phyloP scores from a whole-genome alignment of 169 alveolate species.

The Plasmodium sp. region DNA sequence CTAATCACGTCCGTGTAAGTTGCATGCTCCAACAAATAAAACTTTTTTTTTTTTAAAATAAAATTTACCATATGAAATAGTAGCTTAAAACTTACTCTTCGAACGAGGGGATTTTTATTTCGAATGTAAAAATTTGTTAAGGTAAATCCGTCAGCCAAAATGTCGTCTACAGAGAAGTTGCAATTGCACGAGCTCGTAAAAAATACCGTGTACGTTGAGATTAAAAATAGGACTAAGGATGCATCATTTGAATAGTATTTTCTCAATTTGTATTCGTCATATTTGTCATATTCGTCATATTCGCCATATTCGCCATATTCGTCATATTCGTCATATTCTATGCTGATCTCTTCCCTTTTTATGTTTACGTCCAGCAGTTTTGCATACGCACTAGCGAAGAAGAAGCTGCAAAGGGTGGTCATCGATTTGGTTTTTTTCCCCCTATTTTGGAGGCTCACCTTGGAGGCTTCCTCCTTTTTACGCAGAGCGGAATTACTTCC shows the following conservation, averaged over 20 bases:
- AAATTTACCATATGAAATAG: slow-evolving; percentile 24
- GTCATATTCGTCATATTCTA: slow-evolving; percentile 46
- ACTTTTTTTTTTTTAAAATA: slow-evolving; percentile 36
- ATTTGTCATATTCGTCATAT: too few species aligned
- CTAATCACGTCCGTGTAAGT: slow-evolving; percentile 16
- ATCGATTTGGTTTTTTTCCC: neutral
- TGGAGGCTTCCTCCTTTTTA: neutral
- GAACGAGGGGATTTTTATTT: neutral
- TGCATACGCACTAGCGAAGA: slow-evolving; percentile 8
- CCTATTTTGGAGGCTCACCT: neutral
- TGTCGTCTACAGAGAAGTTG: slow-evolving; percentile 18
- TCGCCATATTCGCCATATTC: slow-evolving; percentile 65
- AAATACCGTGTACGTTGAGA: slow-evolving; percentile 35
- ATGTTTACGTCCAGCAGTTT: slow-evolving; percentile 8
- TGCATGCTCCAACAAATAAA: slow-evolving; percentile 30
- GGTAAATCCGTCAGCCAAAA: slow-evolving; percentile 24
- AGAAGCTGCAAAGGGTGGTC: slow-evolving; percentile 12
- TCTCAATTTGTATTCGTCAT: slow-evolving; percentile 42
- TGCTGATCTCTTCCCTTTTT: neutral
- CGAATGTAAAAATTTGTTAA: slow-evolving; percentile 7
- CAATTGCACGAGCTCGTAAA: slow-evolving; percentile 29
- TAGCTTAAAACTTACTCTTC: slow-evolving; percentile 24
- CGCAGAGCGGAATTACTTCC: neutral
- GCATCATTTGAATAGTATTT: slow-evolving; percentile 20
- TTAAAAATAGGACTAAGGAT: slow-evolving; percentile 2